Base-by-base conservation (phyloP, 192 early-diverging fungal genomes). In the Phlyctochytrium arcticum region DNA sequence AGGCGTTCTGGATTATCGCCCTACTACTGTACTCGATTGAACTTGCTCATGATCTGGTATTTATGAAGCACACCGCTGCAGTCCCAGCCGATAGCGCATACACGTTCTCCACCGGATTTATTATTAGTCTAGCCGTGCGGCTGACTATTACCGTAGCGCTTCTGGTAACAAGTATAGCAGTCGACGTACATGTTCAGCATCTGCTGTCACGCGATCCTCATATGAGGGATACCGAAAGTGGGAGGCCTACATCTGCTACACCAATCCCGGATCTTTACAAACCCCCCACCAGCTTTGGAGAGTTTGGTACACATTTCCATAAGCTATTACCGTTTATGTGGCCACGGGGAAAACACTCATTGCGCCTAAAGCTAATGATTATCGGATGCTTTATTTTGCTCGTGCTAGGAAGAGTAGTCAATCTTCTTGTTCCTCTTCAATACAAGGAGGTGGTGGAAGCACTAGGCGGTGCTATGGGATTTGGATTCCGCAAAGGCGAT, bases 241-340 rank as follows among this genome's bases (percentile, higher is more conserved):
- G n/a, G 12, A 33, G 31, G 12, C 61, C 23, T 15, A 30, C 12
- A 32, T 66, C 15, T 35, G 53, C 3, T 21, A 30, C 30, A 5
- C 50, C 44, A 23, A 44, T 57, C n/a, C 21, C 36, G 27, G 36
- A 36, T 8, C 54, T 68, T 19, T 48, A 57, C 54, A n/a, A 27
- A 6, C 30, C 62, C 48, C 65, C 70, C 3, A 72, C 77, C 9
- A 69, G 71, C n/a, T 69, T 72, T 57, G 6, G 6, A 6, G 54
- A 72, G 12, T 60, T 57, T 30, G 24, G 37, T n/a, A 27, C n/a
- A 3, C 57, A 72, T 29, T 77, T 92, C 60, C 57, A 71, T 36
- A 79, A 80, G 12, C 73, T 98, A 3, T 26, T 87, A 29, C 96
- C 94, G 3, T 96, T 88, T 62, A 77, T 97, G 30, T 93, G 90